phyloP scores from a whole-genome alignment of 768 basidiomycete species.

The Dendrothele bispora region DNA sequence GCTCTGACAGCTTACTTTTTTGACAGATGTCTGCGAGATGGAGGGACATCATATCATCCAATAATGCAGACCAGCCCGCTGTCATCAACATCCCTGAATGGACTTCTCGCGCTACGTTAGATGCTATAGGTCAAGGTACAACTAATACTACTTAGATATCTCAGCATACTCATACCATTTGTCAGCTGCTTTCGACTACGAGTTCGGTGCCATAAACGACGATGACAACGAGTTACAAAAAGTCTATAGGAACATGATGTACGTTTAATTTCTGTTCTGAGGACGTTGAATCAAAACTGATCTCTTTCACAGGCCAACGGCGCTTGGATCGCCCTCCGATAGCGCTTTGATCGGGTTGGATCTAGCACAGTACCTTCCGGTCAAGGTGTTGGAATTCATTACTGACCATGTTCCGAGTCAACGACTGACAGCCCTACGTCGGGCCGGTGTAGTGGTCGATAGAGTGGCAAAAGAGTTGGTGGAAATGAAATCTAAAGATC shows the following conservation, averaged over 20 bases:
- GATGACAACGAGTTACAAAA: conserved; percentile 34
- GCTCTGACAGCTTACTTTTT: background rate
- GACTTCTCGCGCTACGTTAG: conserved; percentile 34
- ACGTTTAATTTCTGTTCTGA: conserved; percentile 10
- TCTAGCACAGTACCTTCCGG: conserved; percentile 11
- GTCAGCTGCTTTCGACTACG: conserved; percentile 36
- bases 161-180: conserved; percentile 1
- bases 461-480: conserved; percentile 5
- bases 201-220: conserved; percentile 40
- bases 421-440: background rate
- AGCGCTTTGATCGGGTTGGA: background rate
- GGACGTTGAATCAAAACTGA: background rate
- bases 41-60: conserved; percentile 25
- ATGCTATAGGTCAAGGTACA: conserved; percentile 38
- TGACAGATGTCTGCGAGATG: conserved; percentile 25
- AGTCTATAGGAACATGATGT: conserved; percentile 38
- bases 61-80: conserved; percentile 5
- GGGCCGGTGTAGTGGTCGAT: conserved; percentile 1
- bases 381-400: conserved; percentile 20
- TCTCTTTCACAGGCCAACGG: conserved; percentile 13
- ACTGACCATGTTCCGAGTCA: conserved; percentile 1
- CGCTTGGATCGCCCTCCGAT: conserved; percentile 16
- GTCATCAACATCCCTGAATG: conserved; percentile 26
- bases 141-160: background rate
- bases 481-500: background rate